Evolutionary conservation across 768 basidiomycete genomes (phyloP), one percentile per base, ranked within the genome.

Genomic region (Podaxis sp.): DNA sequence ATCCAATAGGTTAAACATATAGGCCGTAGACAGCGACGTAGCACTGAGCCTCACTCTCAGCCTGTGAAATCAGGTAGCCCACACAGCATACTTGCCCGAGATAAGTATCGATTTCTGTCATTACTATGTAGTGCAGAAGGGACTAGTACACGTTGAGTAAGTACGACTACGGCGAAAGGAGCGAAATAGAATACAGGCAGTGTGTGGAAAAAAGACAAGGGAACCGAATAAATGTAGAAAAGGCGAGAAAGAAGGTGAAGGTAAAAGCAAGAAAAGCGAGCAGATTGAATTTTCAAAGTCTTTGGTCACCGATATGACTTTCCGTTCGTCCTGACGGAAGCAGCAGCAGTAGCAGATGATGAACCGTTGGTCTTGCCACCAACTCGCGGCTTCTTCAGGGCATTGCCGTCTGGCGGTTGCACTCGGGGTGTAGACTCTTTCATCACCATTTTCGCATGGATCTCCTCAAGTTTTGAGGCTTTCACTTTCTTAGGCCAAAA

Each of bases 401-500:
- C 73, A 64, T 65, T 69, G 48, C 69, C 80, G 58, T 87, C 87
- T 24, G 28, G 51, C 20, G 82, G 76, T 56, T 80, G 77, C n/a
- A 83, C 75, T 63, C 85, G 77, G n/a, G 87, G 86, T 37, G 84
- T 83, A 51, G 85, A 83, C 71, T 91, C 91, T 74, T 93, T 93
- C 84, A 90, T 89, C 65, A 93, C 92, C 90, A 97, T 94, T 78
- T 97, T 97, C 15, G 92, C 90, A 70, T 97, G 95, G 49, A 98
- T 96, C 71, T 95, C 94, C 74, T 96, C 92, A 41, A 98, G 79
- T 75, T 97, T 97, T 15, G 85, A 87, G 12, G 95, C 93, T 73
- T 91, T 95, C 66, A 98, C 95, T 76, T 96, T 93, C 80, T 96
- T 93, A 4, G 96, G 96, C 96, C 96, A 98, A 77, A 98, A 98